Percentiles rank a stretch among this genome's conserved stretches.
phyloP scores from a whole-genome alignment of 2,329 filamentous ascomycete species.

The Cryphonectria radicalis region DNA sequence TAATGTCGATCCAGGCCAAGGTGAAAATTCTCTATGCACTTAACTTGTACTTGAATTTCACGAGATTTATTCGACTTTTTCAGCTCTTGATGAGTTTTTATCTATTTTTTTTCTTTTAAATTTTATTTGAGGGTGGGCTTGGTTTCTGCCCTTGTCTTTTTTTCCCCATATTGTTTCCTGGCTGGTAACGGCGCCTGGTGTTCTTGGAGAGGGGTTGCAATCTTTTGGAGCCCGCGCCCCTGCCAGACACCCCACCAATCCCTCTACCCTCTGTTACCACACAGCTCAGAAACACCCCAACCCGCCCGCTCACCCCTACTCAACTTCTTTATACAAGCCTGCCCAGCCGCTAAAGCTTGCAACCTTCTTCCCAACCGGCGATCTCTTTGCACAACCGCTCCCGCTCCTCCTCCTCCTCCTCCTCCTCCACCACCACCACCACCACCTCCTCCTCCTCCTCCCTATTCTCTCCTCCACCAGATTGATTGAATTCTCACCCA shows the following conservation, averaged over 20 bases:
- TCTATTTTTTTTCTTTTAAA: neutral
- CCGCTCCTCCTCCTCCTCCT: neutral
- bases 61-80: neutral
- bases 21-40: neutral
- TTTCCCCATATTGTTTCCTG: slow-evolving; percentile 3
- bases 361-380: slow-evolving; percentile 7
- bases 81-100: neutral
- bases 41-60: neutral
- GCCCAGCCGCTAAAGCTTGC: slow-evolving; percentile 13
- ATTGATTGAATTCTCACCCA: neutral
- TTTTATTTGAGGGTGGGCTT: neutral
- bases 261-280: slow-evolving; percentile 11
- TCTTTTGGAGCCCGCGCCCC: slow-evolving; percentile 16
- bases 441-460: neutral
- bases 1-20: neutral
- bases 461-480: neutral
- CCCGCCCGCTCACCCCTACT: neutral
- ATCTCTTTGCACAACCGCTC: neutral
- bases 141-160: neutral
- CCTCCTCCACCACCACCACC: slow-evolving; percentile 1
- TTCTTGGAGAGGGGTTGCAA: slow-evolving; percentile 12
- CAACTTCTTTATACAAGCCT: slow-evolving; percentile 3
- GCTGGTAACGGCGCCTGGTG: slow-evolving; percentile 1
- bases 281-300: slow-evolving; percentile 11
- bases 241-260: slow-evolving; percentile 15